Base-by-base conservation (phyloP, 2,329 filamentous ascomycete species). In the Colletotrichum higginsianum region DNA sequence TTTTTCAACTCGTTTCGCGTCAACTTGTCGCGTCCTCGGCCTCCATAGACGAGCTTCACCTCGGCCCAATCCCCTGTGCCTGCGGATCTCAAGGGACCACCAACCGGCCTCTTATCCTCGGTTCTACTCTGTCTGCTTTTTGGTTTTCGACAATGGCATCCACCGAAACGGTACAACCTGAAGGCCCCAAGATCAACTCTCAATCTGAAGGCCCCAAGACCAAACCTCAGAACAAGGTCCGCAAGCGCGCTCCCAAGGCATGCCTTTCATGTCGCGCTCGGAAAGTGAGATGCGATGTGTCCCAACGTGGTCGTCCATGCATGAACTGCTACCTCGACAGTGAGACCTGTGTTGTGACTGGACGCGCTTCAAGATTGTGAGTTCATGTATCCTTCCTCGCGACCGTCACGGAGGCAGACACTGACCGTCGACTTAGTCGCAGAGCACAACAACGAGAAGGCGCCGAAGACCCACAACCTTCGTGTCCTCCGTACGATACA, bases 301-400 rank as follows among this genome's bases (percentile, higher is more conserved):
- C 82, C 50, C 85, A 85, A 73, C 80, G 83, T 68, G 85, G 85
- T 4, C 79, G 82, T 42, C 86, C 86, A 9, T 88, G 84, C 77
- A 87, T 86, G 80, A 87, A 87, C 67, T 88, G 85, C 75, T 85
- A 85, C 56, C 83, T 86, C 66, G 85, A 87, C 74, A 84, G 83
- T 69, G 85, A 87, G 74, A 80, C 79, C 0, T 83, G 83, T 73
- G 76, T 86, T 62, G 79, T 83, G 67, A 84, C 80, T 11, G 80
- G 80, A 52, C 79, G 82, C 71, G 83, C 81, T 23, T 83, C 81
- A 5, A 80, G 80, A 70, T 81, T 82, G 82, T 83, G 73, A 78
- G 82, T 78, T 12, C 35, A 35, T 12, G 15, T 16, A 12, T 13
- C 46, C 23, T 11, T 11, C 46, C n/a, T 2, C 12, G 4, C 52